Evolutionary conservation across 1,139 yeast species (phyloP).

Genomic region (Nakaseomyces sp.): DNA sequence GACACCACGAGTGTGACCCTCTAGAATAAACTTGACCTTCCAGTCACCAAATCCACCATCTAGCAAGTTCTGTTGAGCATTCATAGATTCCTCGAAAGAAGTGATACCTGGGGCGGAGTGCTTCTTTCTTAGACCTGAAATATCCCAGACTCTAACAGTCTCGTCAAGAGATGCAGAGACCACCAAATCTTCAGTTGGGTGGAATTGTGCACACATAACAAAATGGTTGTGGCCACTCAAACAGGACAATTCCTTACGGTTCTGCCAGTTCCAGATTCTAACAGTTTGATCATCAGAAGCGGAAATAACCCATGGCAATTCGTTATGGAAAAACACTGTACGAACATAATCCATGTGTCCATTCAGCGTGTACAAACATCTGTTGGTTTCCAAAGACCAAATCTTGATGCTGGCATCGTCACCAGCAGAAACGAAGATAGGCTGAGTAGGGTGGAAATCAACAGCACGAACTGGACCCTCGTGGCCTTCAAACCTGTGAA

Average conservation of each 20-base stretch:
- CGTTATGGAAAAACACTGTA: conserved; percentile 90
- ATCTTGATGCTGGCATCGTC: conserved; percentile 94
- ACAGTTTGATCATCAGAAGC: conserved; percentile 98
- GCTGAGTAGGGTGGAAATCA: conserved; percentile 96
- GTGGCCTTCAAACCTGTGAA: conserved; percentile 95
- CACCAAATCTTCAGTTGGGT: conserved; percentile 87
- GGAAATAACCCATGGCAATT: conserved; percentile 94
- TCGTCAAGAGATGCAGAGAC: conserved; percentile 96
- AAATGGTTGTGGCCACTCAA: conserved; percentile 97
- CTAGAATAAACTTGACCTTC: conserved; percentile 88
- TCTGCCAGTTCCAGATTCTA: conserved; percentile 99
- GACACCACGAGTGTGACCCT: conserved; percentile 98
- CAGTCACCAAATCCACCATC: conserved; percentile 97
- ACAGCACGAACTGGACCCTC: conserved; percentile 97
- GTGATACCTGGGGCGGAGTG: conserved; percentile 69
- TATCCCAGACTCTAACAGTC: conserved; percentile 99
- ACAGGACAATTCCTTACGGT: conserved; percentile 93
- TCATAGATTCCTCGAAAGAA: conserved; percentile 64
- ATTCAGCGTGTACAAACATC: conserved; percentile 80
- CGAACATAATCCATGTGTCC: conserved; percentile 96
- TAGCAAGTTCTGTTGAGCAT: conserved; percentile 57
- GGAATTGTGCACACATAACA: conserved; percentile 97
- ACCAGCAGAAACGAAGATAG: conserved; percentile 93
- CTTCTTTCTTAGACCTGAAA: conserved; percentile 87
- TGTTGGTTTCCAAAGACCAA: conserved; percentile 89